Base-by-base conservation (phyloP, 2,329 filamentous ascomycete species). In the Aotearoamyces nothofagi region DNA sequence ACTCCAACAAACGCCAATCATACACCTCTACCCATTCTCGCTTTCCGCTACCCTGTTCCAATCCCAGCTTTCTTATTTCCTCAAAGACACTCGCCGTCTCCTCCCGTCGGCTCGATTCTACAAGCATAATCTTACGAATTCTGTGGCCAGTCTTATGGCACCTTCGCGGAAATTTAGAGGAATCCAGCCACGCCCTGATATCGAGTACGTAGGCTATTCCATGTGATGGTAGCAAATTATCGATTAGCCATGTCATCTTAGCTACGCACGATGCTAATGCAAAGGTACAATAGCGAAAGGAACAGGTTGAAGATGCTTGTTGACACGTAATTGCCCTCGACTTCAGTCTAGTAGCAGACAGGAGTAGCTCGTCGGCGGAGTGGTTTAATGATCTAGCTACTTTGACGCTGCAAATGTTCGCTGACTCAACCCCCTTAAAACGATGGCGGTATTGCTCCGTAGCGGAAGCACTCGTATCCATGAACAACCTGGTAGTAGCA, bases 1-100 rank as follows among this genome's bases (percentile, higher is more conserved):
- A 49, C 39, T 57, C 54, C 11, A 57, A 24, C 1, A 56, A 37
- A 4, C 50, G 38, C 55, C 54, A 58, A 42, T 59, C 54, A 26
- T 45, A 56, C 1, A 51, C 45, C 12, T 46, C 38, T 1, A 55
- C 41, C 28, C 41, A 47, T 24, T 47, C 41, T 10, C 42, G 42
- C 20, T 42, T 40, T 5, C 45, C 45, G 4, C 40, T 39, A 8
- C 32, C 32, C 15, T 40, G 31, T 26, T 27, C 42, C 11, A 48
- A 33, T 2, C 36, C 32, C 0, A 43, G 34, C 0, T 32, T 40
- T 13, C 40, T 32, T 5, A 55, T 40, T 3, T 34, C 24, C 5
- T 37, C 33, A 16, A 57, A 36, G n/a, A 55, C 52, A 0, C 35
- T 33, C 2, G 37, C 32, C 0, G 49, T 49, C 1, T 50, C 41